Percentiles rank a stretch among this genome's conserved stretches.
These are phyloP conservation scores for Aspergillus bertholletiae DNA, from an alignment of 495 filamentous ascomycete species.

Conservation along the genomic window DNA sequence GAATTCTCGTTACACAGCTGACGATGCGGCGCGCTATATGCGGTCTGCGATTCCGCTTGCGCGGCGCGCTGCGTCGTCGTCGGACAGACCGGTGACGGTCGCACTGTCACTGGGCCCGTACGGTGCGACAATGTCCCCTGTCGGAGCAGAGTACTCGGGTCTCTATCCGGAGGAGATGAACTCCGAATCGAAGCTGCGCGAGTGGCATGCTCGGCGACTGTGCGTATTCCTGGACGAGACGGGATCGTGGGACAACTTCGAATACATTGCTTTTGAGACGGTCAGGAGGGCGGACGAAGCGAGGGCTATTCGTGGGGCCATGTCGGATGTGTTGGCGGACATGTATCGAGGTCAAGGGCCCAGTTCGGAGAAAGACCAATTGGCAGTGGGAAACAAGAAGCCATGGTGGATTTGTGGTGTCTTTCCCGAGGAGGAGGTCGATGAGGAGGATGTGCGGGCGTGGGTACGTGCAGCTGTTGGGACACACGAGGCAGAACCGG, in stretches of 20 bases:
- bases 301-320: conserved; percentile 50
- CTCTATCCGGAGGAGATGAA: conserved; percentile 48
- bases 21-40: conserved; percentile 21
- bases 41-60: conserved; percentile 31
- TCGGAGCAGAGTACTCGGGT: conserved; percentile 59
- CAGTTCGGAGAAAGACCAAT: neutral
- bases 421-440: conserved; percentile 49
- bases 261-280: conserved; percentile 64
- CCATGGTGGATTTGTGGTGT: conserved; percentile 62
- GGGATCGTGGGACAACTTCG: conserved; percentile 27
- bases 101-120: conserved; percentile 62
- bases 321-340: conserved; percentile 19
- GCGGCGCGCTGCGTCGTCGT: conserved; percentile 20
- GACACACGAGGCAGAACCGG: neutral
- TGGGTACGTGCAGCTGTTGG: conserved; percentile 15
- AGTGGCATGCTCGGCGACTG: conserved; percentile 56
- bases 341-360: neutral
- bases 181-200: conserved; percentile 33
- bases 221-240: conserved; percentile 39
- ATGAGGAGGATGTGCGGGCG: conserved; percentile 27
- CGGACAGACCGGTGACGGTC: conserved; percentile 7
- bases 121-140: conserved; percentile 59
- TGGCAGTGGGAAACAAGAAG: neutral
- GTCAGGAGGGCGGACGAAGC: conserved; percentile 57
- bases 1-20: conserved; percentile 25